These are phyloP conservation scores for Prunus armeniaca DNA, from an alignment of 306 rosid genomes.

Conservation along the genomic window DNA sequence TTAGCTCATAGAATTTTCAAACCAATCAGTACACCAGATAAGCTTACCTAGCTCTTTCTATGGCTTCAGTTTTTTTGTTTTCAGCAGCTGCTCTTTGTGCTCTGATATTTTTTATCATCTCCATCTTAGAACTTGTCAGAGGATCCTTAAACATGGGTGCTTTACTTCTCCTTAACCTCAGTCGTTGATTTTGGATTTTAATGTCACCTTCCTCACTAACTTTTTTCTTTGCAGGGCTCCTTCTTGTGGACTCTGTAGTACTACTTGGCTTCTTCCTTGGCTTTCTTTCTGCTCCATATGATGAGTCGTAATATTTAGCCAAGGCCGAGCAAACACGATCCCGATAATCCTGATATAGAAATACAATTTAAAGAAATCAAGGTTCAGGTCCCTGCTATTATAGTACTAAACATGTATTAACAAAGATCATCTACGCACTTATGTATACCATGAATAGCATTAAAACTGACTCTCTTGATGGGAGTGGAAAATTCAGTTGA, in stretches of 20 bases:
- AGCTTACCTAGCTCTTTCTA: constrained; percentile 81
- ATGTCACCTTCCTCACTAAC: constrained; percentile 25
- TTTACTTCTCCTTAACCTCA: constrained; percentile 41
- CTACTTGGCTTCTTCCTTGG: constrained; percentile 54
- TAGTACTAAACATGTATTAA: background rate
- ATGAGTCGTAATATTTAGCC: constrained; percentile 60
- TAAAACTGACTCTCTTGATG: background rate
- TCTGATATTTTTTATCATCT: constrained; percentile 83
- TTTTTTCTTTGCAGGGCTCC: constrained; percentile 43
- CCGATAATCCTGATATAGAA: constrained; percentile 64
- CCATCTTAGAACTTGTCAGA: constrained; percentile 75
- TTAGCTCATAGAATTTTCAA: background rate
- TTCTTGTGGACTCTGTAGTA: constrained; percentile 31
- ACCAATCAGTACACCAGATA: constrained; percentile 1
- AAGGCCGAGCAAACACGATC: constrained; percentile 66
- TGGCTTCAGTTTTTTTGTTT: constrained; percentile 58
- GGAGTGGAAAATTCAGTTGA: background rate
- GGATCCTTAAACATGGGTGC: constrained; percentile 85
- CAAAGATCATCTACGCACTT: background rate
- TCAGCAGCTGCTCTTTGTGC: constrained; percentile 75
- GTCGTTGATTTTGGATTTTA: constrained; percentile 25
- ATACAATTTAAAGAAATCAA: background rate
- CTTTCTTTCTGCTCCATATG: constrained; percentile 53
- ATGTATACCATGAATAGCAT: background rate
- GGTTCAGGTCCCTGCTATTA: background rate